A percentile compares a stretch with the other conserved stretches of the same genome.
Evolutionary conservation across 345 rosid species (phyloP).

Genomic region (Barbarea vulgaris): DNA sequence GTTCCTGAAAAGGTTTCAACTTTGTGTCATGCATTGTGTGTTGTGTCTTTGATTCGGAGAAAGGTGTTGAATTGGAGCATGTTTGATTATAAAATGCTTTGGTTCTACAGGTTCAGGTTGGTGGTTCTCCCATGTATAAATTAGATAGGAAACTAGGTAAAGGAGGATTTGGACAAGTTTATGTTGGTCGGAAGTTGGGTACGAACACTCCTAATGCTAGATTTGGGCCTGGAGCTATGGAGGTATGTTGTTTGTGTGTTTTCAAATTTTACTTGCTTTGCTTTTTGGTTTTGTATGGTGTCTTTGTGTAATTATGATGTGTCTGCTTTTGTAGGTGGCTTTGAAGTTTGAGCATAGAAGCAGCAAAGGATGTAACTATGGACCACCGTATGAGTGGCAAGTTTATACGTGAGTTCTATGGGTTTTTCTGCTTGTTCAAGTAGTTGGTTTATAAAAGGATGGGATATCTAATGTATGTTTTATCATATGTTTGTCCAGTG

Average conservation of each 20-base stretch:
- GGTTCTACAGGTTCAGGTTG: conserved; percentile 71
- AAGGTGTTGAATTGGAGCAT: background rate
- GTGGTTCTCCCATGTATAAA: conserved; percentile 80
- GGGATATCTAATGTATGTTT: conserved; percentile 1
- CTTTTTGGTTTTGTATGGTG: background rate
- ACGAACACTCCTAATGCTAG: conserved; percentile 49
- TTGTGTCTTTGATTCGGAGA: conserved; percentile 7
- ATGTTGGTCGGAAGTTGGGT: conserved; percentile 74
- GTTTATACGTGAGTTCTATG: conserved; percentile 75
- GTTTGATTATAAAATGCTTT: background rate
- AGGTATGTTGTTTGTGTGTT: conserved; percentile 50
- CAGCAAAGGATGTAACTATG: conserved; percentile 96
- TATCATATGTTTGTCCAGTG: conserved; percentile 46
- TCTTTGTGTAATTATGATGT: background rate
- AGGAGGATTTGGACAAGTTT: conserved; percentile 99
- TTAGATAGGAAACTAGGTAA: conserved; percentile 85
- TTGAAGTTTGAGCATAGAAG: conserved; percentile 92
- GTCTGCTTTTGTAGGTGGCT: conserved; percentile 64
- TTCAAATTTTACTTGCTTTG: background rate
- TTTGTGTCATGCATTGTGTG: conserved; percentile 24
- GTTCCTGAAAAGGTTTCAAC: conserved; percentile 77
- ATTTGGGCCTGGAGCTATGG: conserved; percentile 74
- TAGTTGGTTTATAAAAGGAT: conserved; percentile 2
- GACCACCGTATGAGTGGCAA: conserved; percentile 99
- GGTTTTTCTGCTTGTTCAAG: background rate